Base-by-base conservation (phyloP, 176 grass and related monocot genomes). In the Paspalum vaginatum region DNA sequence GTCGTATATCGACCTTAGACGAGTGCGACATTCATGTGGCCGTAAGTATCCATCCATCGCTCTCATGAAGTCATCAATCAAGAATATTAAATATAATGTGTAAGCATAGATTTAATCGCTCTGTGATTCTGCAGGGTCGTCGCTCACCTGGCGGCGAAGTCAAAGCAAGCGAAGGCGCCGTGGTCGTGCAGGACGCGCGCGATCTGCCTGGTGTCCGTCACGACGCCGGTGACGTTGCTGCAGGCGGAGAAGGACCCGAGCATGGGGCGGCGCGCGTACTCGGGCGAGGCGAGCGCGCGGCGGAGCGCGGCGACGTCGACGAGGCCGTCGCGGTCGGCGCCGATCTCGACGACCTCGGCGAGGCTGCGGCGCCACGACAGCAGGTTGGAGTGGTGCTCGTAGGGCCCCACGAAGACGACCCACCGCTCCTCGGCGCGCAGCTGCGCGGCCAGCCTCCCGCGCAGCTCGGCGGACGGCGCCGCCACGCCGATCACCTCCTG, bases 381-480 rank as follows among this genome's bases (percentile, higher is more conserved):
- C 66, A 94, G 89, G 85, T 94, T 97, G 26, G 87, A 97, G 77
- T 97, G 94, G 85, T 97, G 91, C 72, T 94, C 92, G 54, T 90
- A 97, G 0, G 91, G 94, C 11, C 92, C 89, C 0, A 91, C 86
- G 73, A 97, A 97, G 9, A 94, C 89, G 4, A 97, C 87, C 91
- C 95, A 97, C 20, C 87, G 74, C 65, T 97, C 91, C 65, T 88
- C 79, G n/a, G 42, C 11, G 2, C 60, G 68, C 6, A 97, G 80
- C 63, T 80, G 40, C 39, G n/a, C 4, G 8, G 70, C 47, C 0
- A 97, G 54, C 11, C 85, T 67, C 5, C 24, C 70, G 16, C 81
- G 87, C 42, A 86, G 51, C 75, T 73, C 45, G 7, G 9, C 75
- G 4, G 89, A 89, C 10, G 91, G 77, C 40, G 60, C n/a, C 0